phyloP scores from a whole-genome alignment of 495 filamentous ascomycete species.

The Talaromyces proteolyticus region DNA sequence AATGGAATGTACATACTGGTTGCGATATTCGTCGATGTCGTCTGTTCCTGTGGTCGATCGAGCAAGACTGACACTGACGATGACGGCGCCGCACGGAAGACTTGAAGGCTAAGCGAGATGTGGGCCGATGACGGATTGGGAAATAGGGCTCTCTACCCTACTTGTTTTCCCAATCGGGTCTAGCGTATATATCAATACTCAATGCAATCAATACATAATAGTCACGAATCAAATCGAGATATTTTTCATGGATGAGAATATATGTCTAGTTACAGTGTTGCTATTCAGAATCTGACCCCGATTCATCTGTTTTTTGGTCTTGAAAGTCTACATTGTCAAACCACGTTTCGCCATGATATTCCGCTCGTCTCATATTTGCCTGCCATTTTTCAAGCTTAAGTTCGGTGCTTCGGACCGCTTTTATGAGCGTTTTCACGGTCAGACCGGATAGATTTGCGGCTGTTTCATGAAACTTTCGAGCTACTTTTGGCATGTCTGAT shows the following conservation, averaged over 20 bases:
- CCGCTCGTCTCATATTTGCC: slow-evolving; percentile 25
- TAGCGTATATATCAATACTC: not conserved
- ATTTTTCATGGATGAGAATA: too few relatives aligned
- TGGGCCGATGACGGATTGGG: slow-evolving; percentile 7
- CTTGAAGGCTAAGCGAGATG: slow-evolving; percentile 7
- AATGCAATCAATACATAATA: too few relatives aligned
- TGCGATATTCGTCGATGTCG: slow-evolving; percentile 48
- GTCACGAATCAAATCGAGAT: too few relatives aligned
- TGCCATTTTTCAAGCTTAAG: slow-evolving; percentile 34
- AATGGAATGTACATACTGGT: slow-evolving; percentile 46
- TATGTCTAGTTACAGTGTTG: not conserved
- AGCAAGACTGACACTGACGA: slow-evolving; percentile 28
- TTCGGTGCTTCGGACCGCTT: slow-evolving; percentile 43
- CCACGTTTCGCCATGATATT: slow-evolving; percentile 16
- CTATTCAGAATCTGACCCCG: not conserved
- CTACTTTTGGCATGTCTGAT: slow-evolving; percentile 49
- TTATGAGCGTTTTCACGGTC: slow-evolving; percentile 38
- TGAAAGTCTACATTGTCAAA: not conserved
- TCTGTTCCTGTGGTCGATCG: slow-evolving; percentile 32
- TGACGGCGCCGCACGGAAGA: not conserved
- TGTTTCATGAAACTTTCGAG: slow-evolving; percentile 47
- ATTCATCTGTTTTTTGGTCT: not conserved
- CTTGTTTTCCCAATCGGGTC: not conserved
- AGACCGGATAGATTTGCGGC: slow-evolving; percentile 46
- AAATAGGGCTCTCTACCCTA: slow-evolving; percentile 6